These are phyloP conservation scores for Lachancea kluyveri DNA, from an alignment of 805 yeast genomes.

Conservation along the genomic window DNA sequence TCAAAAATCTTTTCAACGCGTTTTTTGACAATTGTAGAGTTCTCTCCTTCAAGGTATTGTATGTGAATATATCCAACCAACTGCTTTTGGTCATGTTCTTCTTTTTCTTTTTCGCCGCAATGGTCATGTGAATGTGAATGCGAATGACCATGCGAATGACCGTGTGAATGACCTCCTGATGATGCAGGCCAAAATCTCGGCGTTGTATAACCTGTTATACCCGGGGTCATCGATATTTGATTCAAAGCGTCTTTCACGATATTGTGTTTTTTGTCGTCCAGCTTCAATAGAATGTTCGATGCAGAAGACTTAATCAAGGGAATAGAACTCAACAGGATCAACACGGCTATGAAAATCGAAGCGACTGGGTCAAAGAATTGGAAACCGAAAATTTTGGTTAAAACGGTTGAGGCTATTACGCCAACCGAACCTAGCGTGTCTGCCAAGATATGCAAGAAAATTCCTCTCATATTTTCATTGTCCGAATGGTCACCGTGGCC, in stretches of 20 bases:
- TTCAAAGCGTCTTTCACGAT: conserved; percentile 57
- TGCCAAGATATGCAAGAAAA: conserved; percentile 87
- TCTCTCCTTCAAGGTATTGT: conserved; percentile 62
- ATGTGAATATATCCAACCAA: conserved; percentile 79
- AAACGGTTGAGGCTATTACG: conserved; percentile 82
- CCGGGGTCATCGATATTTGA: conserved; percentile 64
- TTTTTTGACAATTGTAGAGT: conserved; percentile 50
- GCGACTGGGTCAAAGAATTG: conserved; percentile 90
- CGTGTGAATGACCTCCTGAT: conserved; percentile 22
- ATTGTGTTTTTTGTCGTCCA: conserved; percentile 55
- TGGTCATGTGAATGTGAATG: conserved; percentile 36
- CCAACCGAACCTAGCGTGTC: conserved; percentile 97
- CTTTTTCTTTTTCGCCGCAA: conserved; percentile 23
- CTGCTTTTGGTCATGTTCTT: conserved; percentile 22
- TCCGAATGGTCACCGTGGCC: conserved; percentile 38
- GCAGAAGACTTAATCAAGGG: conserved; percentile 84
- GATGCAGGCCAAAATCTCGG: conserved; percentile 85
- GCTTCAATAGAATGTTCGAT: conserved; percentile 56
- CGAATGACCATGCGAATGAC: conserved; percentile 31
- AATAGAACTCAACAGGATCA: conserved; percentile 74
- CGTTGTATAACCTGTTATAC: conserved; percentile 77
- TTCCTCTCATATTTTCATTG: conserved; percentile 83
- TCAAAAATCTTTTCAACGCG: conserved; percentile 53
- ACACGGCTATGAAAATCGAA: conserved; percentile 74
- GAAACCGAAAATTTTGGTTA: conserved; percentile 60